Conservation (phyloP, 1,139 yeast species). For the Suhomyces guaymorum region DNA sequence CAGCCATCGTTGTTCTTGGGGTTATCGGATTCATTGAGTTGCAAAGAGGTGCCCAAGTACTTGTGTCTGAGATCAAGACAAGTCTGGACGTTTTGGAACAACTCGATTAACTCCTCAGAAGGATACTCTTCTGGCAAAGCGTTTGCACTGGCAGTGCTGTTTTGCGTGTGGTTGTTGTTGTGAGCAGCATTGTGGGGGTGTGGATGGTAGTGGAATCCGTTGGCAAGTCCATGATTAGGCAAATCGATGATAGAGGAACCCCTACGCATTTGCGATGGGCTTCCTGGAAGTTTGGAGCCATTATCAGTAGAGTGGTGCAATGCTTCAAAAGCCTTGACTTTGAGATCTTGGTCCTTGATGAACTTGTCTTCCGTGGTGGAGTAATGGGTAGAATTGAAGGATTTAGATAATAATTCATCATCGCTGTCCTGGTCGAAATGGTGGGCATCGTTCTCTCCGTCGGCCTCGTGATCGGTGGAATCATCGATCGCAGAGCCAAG, state of each 20-base stretch:
- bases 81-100: slow-evolving; percentile 68
- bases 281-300: not conserved
- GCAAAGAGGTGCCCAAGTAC: slow-evolving; percentile 71
- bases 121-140: slow-evolving; percentile 69
- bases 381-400: slow-evolving; percentile 53
- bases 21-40: slow-evolving; percentile 64
- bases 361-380: slow-evolving; percentile 69
- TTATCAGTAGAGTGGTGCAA: slow-evolving; percentile 30
- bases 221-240: slow-evolving; percentile 23
- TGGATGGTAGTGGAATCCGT: slow-evolving; percentile 23
- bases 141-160: slow-evolving; percentile 35
- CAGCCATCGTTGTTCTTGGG: slow-evolving; percentile 77
- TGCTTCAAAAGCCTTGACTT: slow-evolving; percentile 63
- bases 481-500: slow-evolving; percentile 7
- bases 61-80: slow-evolving; percentile 78
- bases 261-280: slow-evolving; percentile 35
- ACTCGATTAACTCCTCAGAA: slow-evolving; percentile 65
- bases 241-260: slow-evolving; percentile 56
- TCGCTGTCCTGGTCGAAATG: slow-evolving; percentile 25
- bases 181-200: slow-evolving; percentile 21
- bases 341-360: slow-evolving; percentile 70
- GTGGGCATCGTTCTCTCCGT: slow-evolving; percentile 16
- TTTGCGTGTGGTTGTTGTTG: slow-evolving; percentile 15
- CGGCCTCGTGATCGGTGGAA: slow-evolving; percentile 11
- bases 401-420: slow-evolving; percentile 32